Base-by-base conservation (phyloP, 1,139 yeast species). In the Lipomyces yarrowii region DNA sequence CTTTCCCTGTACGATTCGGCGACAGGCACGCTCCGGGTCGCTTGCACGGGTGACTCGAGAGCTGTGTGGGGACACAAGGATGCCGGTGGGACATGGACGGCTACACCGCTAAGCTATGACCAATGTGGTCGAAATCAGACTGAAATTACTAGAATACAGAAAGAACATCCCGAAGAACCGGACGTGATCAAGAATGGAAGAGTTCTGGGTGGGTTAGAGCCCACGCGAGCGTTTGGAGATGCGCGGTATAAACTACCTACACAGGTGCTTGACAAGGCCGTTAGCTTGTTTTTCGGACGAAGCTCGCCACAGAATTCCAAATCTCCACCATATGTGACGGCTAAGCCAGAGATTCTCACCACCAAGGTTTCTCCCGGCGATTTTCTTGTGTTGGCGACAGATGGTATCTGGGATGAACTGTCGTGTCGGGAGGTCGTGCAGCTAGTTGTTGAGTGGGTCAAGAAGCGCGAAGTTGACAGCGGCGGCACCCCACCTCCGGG, bases 321-420 rank as follows among this genome's bases (percentile, higher is more conserved):
- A 68, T 88, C 97, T 0, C 99, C 99, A 5, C 99, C 99, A 0
- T 94, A 94, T 77, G 98, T 94, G 48, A 94, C 99, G 0, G 98
- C 99, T 0, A 93, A 89, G 75, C 99, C 99, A 0, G 97, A 89
- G 37, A 84, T 94, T 46, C 89, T 97, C 11, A 88, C 96, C 2
- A 89, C 96, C 13, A 86, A 87, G 74, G 85, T 96, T 60, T 82
- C 83, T 64, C 90, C 94, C 0, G 87, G 92, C 70, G 96, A 91
- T 74, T 94, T 96, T 73, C 80, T 94, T 78, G 97, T 96, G 26
- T 82, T 96, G 86, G 99, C 96, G 0, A 88, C 96, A 18, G 99
- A 94, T 78, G 99, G 99, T 0, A 81, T 94, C 62, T 96, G 89
- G 77, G 99, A 96, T 76, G 85, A 94, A 87, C 83, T 94, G 67